Evolutionary conservation across 495 filamentous ascomycete genomes (phyloP).

Genomic region (Staphylotrichum tortipilum): DNA sequence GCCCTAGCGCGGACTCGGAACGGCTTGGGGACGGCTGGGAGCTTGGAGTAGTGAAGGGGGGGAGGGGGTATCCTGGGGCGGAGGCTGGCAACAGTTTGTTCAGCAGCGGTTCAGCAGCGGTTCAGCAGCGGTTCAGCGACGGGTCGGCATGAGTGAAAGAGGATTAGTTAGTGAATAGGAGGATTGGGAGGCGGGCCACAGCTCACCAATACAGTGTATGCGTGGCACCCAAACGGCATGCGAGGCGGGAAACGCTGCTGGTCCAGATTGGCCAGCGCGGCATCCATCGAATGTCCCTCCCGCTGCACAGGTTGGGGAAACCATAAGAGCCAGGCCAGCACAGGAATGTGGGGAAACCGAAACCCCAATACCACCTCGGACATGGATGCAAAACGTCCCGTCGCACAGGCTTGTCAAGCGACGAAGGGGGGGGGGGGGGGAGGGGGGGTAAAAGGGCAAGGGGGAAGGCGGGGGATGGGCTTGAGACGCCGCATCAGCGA

Average conservation of each 20-base stretch:
- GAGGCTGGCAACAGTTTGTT: background rate
- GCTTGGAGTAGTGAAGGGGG: too few relatives aligned
- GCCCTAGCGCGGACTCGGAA: too few relatives aligned
- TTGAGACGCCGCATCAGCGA: constrained; percentile 15
- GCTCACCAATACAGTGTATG: background rate
- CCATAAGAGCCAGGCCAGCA: background rate
- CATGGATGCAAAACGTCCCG: constrained; percentile 14
- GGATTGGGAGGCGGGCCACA: background rate
- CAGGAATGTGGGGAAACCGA: constrained; percentile 2
- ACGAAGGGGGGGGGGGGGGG: too few relatives aligned
- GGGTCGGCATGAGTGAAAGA: background rate
- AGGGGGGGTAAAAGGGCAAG: too few relatives aligned
- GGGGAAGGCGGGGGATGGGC: constrained; percentile 5
- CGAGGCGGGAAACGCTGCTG: background rate
- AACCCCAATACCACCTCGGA: constrained; percentile 2
- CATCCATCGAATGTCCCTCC: too few relatives aligned
- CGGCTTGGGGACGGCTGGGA: background rate
- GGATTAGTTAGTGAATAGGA: background rate
- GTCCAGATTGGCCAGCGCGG: background rate
- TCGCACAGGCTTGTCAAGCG: constrained; percentile 11
- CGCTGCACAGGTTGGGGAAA: background rate
- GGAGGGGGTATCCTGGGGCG: too few relatives aligned
- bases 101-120: background rate
- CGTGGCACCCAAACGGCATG: background rate
- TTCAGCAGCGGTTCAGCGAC: too few relatives aligned